A percentile compares a stretch with the other conserved stretches of the same genome.
Conservation (phyloP, 2,329 filamentous ascomycete species). For the Calonectria pteridis region DNA sequence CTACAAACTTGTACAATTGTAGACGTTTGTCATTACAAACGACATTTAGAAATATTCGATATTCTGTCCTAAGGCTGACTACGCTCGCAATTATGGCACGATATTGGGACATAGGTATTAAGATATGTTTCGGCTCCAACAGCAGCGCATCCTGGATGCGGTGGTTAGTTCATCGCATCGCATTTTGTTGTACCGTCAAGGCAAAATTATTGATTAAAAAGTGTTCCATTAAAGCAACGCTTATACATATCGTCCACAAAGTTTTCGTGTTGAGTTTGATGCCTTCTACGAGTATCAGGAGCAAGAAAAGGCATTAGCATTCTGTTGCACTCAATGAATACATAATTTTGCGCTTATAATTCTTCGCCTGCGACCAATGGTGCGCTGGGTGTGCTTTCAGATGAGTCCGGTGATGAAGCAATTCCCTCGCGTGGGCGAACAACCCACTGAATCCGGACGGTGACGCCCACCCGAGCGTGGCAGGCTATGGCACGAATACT, state of each 20-base stretch:
- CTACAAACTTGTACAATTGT: background rate
- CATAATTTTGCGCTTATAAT: slow-evolving; percentile 44
- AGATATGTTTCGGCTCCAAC: background rate
- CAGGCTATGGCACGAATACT: slow-evolving; percentile 56
- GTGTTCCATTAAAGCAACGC: background rate
- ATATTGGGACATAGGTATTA: too few species aligned
- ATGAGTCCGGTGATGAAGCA: background rate
- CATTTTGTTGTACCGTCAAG: background rate
- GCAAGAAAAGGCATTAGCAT: slow-evolving; percentile 45
- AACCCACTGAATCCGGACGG: slow-evolving; percentile 51
- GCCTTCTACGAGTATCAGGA: background rate
- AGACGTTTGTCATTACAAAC: background rate
- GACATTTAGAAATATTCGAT: background rate
- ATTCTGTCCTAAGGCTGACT: background rate
- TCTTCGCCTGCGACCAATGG: slow-evolving; percentile 23
- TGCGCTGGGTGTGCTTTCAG: slow-evolving; percentile 29
- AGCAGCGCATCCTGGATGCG: background rate
- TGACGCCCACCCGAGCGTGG: slow-evolving; percentile 52
- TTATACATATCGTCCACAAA: background rate
- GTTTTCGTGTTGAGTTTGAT: background rate
- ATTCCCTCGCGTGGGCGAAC: slow-evolving; percentile 27
- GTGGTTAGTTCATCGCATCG: background rate
- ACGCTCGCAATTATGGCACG: accelerated
- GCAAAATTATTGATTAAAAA: background rate
- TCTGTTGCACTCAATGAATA: slow-evolving; percentile 44